Evolutionary conservation across 768 basidiomycete species (phyloP).

Genomic region (Chiua virens): DNA sequence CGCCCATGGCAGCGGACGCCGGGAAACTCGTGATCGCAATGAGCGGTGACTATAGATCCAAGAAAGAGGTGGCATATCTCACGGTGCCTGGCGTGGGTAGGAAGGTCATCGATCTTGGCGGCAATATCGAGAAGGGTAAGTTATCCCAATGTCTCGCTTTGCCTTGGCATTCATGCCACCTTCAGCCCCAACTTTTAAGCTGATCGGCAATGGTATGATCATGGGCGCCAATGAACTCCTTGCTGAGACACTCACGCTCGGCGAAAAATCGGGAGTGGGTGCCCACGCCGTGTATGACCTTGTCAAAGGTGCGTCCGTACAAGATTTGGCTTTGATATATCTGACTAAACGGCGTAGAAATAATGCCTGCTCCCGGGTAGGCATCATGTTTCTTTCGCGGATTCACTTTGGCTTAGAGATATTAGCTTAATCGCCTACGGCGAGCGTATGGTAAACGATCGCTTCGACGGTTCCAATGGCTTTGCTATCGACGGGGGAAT

Average conservation of each 20-base stretch:
- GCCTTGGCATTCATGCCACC: neutral
- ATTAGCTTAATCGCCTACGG: constrained; percentile 55
- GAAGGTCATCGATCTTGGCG: constrained; percentile 80
- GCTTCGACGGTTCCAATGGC: constrained; percentile 71
- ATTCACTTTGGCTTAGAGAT: constrained; percentile 5
- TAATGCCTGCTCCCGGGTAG: constrained; percentile 66
- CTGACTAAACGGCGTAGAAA: constrained; percentile 41
- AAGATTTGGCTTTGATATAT: constrained; percentile 5
- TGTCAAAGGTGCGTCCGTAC: constrained; percentile 50
- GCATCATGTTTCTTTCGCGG: constrained; percentile 8
- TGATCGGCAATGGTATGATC: constrained; percentile 79
- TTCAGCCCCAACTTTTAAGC: constrained; percentile 67
- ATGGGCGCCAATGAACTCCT: constrained; percentile 77
- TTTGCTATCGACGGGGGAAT: constrained; percentile 87
- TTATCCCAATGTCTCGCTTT: neutral
- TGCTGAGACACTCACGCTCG: constrained; percentile 81
- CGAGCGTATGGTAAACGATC: constrained; percentile 68
- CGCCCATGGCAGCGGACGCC: constrained; percentile 63
- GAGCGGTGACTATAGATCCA: constrained; percentile 79
- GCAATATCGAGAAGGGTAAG: constrained; percentile 79
- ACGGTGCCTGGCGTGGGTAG: constrained; percentile 76
- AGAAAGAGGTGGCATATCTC: constrained; percentile 77
- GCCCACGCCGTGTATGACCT: constrained; percentile 54
- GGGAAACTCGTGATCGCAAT: constrained; percentile 72
- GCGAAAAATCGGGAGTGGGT: constrained; percentile 81